Evolutionary conservation across 225 moss, liverwort and hornwort species (phyloP).

Genomic region (Thuidium tamariscinum): DNA sequence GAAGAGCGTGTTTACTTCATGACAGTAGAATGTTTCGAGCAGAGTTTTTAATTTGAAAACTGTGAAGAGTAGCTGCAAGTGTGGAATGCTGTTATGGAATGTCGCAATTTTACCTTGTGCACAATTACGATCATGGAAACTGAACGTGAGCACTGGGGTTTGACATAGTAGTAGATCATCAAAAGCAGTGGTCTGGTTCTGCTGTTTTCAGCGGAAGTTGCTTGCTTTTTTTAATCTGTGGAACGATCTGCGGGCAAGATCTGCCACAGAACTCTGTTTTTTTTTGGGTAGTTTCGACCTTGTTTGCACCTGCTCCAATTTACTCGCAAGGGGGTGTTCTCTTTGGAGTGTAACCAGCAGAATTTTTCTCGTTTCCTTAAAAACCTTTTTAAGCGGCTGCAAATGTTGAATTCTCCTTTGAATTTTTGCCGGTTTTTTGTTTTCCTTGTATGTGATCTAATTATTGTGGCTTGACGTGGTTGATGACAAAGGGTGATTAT

Average conservation of each 20-base stretch:
- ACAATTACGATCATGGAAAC: neutral
- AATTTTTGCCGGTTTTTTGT: neutral
- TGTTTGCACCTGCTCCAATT: neutral
- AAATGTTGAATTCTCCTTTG: neutral
- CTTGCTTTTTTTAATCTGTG: neutral
- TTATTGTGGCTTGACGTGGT: neutral
- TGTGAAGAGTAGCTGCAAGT: neutral
- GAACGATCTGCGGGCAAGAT: neutral
- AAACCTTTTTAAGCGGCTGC: neutral
- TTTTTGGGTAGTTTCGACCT: neutral
- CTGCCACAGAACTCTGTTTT: neutral
- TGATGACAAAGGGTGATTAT: neutral
- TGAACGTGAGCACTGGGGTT: neutral
- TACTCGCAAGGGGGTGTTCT: neutral
- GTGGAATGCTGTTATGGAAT: neutral
- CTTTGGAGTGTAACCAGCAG: neutral
- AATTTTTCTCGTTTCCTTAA: neutral
- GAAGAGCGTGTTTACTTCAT: neutral
- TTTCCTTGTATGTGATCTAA: neutral
- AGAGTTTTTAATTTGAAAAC: neutral
- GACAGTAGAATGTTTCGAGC: neutral
- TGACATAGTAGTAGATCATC: neutral
- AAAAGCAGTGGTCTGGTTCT: neutral
- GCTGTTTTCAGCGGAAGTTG: neutral
- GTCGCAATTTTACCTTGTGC: neutral